Percentiles rank a stretch among this genome's conserved stretches.
Conservation (phyloP, 108 stramenopile genomes). For the Cyclotella atomus region DNA sequence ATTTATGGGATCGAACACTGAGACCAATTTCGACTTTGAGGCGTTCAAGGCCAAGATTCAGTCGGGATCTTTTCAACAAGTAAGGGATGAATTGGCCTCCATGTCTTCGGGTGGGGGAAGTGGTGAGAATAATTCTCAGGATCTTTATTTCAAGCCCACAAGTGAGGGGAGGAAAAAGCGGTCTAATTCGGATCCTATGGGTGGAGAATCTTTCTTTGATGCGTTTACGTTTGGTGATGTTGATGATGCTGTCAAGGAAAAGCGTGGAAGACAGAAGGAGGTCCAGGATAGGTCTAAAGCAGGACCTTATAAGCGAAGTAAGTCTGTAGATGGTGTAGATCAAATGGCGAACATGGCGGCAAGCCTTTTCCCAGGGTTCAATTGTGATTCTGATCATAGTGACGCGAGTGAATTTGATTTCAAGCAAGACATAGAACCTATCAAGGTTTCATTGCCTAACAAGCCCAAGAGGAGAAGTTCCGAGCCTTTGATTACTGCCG, state of each 20-base stretch:
- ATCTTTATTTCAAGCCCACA: neutral
- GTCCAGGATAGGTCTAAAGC: neutral
- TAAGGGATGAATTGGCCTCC: neutral
- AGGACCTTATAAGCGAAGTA: neutral
- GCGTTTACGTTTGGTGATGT: neutral
- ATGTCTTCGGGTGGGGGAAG: neutral
- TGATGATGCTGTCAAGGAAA: neutral
- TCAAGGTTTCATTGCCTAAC: neutral
- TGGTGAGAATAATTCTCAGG: neutral
- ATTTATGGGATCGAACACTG: neutral
- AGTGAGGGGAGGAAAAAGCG: constrained; percentile 13
- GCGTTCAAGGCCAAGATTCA: constrained; percentile 1
- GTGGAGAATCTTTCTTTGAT: constrained; percentile 1
- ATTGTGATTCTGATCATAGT: neutral
- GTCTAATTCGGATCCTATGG: neutral
- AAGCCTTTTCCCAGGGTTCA: neutral
- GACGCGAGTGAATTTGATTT: neutral
- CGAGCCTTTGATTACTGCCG: constrained; percentile 1
- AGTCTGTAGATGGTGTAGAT: constrained; percentile 2
- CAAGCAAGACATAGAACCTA: neutral
- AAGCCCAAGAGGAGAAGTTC: constrained; percentile 3
- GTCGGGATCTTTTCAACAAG: neutral
- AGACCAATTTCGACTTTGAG: neutral
- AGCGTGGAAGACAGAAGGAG: neutral
- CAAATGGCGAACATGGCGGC: neutral